A percentile compares a stretch with the other conserved stretches of the same genome.
Evolutionary conservation across 164 flowering plant species (phyloP).

Genomic region (Dillenia turbinata): DNA sequence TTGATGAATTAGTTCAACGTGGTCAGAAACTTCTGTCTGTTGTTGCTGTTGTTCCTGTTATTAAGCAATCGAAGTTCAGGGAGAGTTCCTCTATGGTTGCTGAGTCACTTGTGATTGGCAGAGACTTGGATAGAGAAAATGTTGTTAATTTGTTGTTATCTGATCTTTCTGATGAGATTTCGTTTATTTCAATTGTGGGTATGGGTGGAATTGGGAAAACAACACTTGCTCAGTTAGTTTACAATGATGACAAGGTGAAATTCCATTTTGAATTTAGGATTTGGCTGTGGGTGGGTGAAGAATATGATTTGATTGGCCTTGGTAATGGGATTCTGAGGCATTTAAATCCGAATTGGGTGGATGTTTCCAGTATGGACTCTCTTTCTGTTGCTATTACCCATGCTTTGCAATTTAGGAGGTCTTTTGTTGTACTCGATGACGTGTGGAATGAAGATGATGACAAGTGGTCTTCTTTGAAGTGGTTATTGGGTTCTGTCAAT

Average conservation of each 20-base stretch:
- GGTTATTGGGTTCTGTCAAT: background rate
- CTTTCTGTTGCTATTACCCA: no score
- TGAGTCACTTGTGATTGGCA: no score
- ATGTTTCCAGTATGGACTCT: background rate
- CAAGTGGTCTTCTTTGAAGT: background rate
- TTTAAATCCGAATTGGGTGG: background rate
- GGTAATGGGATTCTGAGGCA: background rate
- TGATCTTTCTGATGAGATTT: background rate
- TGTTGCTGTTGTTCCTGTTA: no score
- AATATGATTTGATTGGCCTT: background rate
- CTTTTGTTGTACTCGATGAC: background rate
- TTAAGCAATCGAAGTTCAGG: no score
- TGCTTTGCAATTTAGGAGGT: background rate
- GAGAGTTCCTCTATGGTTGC: no score
- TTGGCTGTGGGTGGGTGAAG: background rate
- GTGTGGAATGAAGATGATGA: background rate
- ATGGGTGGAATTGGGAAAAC: constrained; percentile 2
- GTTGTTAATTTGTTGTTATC: no score
- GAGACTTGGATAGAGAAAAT: no score
- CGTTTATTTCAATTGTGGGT: background rate
- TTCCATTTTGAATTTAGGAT: background rate
- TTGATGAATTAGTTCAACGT: no score
- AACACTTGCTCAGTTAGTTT: constrained; percentile 1
- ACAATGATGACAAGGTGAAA: background rate
- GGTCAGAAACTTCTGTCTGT: no score